Conservation (phyloP, 148 eudicot genomes). For the Silene conica region DNA sequence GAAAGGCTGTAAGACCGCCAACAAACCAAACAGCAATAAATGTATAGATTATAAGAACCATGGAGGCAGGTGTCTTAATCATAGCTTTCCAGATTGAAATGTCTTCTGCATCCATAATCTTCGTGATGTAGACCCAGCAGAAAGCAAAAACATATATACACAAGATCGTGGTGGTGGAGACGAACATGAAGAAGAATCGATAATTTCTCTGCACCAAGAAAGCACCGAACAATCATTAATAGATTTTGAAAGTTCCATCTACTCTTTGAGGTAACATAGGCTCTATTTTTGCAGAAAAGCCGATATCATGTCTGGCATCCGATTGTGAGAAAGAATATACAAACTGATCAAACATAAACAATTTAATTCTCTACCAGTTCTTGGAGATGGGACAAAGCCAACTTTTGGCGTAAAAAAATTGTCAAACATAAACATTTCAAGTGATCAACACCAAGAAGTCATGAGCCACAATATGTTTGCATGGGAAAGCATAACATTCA, state of each 20-base stretch:
- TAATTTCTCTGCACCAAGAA: slow-evolving; percentile 76
- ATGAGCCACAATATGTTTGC: not conserved
- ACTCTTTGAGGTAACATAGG: too few relatives aligned
- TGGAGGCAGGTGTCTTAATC: slow-evolving; percentile 92
- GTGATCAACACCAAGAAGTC: not conserved
- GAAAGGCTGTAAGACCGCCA: slow-evolving; percentile 94
- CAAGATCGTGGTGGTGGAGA: slow-evolving; percentile 78
- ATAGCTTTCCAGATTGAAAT: slow-evolving; percentile 82
- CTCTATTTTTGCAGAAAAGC: too few relatives aligned
- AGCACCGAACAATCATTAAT: slow-evolving; percentile 7
- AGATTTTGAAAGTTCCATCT: too few relatives aligned
- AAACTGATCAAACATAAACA: too few relatives aligned
- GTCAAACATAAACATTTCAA: too few relatives aligned
- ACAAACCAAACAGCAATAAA: slow-evolving; percentile 97
- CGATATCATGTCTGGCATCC: too few relatives aligned
- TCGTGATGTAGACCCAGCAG: slow-evolving; percentile 92
- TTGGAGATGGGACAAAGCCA: too few relatives aligned
- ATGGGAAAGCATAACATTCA: not conserved
- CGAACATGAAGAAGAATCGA: slow-evolving; percentile 98
- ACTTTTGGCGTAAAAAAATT: too few relatives aligned
- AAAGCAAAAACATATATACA: slow-evolving; percentile 81
- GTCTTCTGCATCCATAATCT: slow-evolving; percentile 66
- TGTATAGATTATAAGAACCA: slow-evolving; percentile 75
- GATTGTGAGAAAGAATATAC: too few relatives aligned
- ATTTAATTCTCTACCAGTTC: too few relatives aligned